phyloP scores from a whole-genome alignment of 1,284 basidiomycete species.

The Trametes versicolor region DNA sequence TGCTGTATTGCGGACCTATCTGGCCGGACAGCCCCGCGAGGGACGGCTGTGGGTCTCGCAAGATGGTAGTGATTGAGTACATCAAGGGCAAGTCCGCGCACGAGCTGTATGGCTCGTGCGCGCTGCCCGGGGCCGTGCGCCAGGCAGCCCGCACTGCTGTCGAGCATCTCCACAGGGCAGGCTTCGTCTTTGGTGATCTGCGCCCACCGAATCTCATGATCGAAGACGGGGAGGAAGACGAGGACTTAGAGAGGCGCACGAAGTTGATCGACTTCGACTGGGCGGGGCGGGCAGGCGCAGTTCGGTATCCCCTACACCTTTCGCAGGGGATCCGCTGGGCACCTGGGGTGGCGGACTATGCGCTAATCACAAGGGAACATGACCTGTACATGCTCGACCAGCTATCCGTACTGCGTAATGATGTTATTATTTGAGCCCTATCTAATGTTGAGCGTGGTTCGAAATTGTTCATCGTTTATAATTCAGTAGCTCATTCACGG shows the following conservation, averaged over 20 bases:
- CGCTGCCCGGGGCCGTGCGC: conserved; percentile 1
- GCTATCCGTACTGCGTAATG: not conserved
- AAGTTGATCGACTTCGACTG: conserved; percentile 40
- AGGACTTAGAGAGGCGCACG: conserved; percentile 14
- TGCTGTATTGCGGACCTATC: conserved; percentile 30
- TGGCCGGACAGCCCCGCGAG: conserved; percentile 1
- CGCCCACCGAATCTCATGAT: conserved; percentile 36
- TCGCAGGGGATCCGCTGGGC: conserved; percentile 1
- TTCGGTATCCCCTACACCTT: conserved; percentile 31
- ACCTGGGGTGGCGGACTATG: not conserved
- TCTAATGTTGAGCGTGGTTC: no score
- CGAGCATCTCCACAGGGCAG: conserved; percentile 22
- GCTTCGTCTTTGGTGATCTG: conserved; percentile 36
- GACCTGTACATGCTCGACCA: conserved; percentile 11
- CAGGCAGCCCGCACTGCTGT: conserved; percentile 2
- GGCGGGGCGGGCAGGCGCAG: conserved; percentile 34
- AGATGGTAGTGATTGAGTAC: conserved; percentile 28
- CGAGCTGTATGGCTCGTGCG: not conserved
- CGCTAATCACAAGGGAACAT: conserved; percentile 12
- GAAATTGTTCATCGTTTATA: no score
- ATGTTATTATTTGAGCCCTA: no score
- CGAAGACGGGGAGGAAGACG: conserved; percentile 1
- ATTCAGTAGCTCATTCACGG: no score
- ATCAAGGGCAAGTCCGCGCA: conserved; percentile 14
- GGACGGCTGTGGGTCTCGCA: conserved; percentile 8